Conservation (phyloP, 371 early-diverging fungal genomes). For the Mortierella sp. region DNA sequence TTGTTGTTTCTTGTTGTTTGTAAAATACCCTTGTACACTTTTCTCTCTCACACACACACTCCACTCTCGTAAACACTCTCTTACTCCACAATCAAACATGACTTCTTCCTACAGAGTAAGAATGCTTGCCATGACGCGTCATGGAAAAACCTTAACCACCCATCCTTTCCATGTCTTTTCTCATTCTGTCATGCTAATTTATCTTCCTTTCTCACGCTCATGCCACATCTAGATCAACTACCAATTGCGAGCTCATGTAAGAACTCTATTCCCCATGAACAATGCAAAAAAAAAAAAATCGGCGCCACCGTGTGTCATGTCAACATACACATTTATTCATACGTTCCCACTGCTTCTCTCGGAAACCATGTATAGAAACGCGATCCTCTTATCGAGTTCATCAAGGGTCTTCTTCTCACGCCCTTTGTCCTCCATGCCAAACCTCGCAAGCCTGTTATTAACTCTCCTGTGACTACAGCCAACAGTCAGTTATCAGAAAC, state of each 20-base stretch:
- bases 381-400: conserved; percentile 85
- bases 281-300: neutral
- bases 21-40: conserved; percentile 27
- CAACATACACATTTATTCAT: neutral
- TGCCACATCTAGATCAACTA: conserved; percentile 67
- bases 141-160: no score
- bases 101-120: conserved; percentile 58
- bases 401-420: conserved; percentile 83
- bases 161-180: no score
- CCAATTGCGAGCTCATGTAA: conserved; percentile 78
- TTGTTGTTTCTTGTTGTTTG: conserved; percentile 9
- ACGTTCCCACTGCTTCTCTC: neutral
- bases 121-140: neutral
- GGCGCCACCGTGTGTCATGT: neutral
- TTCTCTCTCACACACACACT: conserved; percentile 2
- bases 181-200: neutral
- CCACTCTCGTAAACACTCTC: conserved; percentile 5
- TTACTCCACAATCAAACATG: conserved; percentile 17
- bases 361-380: conserved; percentile 63
- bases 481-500: neutral
- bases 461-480: conserved; percentile 10
- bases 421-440: conserved; percentile 83
- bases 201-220: conserved; percentile 3
- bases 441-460: conserved; percentile 59
- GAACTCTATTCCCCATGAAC: neutral